Evolutionary conservation across 495 filamentous ascomycete genomes (phyloP), one percentile per base, ranked within the genome.

Genomic region (Cladorrhinum samala): DNA sequence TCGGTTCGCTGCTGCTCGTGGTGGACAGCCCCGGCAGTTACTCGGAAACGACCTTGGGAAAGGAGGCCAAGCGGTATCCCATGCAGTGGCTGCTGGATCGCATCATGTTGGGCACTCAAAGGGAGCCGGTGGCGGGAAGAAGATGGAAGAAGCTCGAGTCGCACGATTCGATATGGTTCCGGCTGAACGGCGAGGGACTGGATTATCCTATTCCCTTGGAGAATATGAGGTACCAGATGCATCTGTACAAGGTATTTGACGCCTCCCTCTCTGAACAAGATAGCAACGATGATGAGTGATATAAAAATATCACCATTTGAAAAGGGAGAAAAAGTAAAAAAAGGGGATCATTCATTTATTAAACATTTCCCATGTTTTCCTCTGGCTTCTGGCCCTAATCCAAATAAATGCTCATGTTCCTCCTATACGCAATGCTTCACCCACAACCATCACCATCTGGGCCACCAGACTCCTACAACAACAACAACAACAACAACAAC

Each of bases 1-100:
- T 67, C 0, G 85, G 84, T 0, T 78, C 88, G 1, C 60, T 93
- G 9, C 72, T 98, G 0, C 77, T 97, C 0, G 89, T 98, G 2
- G 82, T 95, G 14, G 93, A 98, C 70, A 95, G 90, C 55, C 88
- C 93, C 0, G 93, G 93, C 0, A 88, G 83, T 63, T 98, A 97
- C 68, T 92, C 91, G 1, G 89, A 85, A 37, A 75, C 95, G 13
- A 77, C 75, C 2, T 59, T 96, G 0, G 80, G 80, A 2, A 78
- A 74, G 54, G 66, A 63, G 14, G 75, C 77, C 43, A 88, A 86
- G 55, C 80, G 75, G 38, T 98, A 96, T 68, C 90, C 91, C 0
- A 97, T 97, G 91, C 83, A 85, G 58, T 96, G 91, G 82, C 74
- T 98, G 14, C 71, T 98, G 9, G 90, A 97, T 63, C 83, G 91